Base-by-base conservation (phyloP, 2,329 filamentous ascomycete species). In the Fusarium sp. region DNA sequence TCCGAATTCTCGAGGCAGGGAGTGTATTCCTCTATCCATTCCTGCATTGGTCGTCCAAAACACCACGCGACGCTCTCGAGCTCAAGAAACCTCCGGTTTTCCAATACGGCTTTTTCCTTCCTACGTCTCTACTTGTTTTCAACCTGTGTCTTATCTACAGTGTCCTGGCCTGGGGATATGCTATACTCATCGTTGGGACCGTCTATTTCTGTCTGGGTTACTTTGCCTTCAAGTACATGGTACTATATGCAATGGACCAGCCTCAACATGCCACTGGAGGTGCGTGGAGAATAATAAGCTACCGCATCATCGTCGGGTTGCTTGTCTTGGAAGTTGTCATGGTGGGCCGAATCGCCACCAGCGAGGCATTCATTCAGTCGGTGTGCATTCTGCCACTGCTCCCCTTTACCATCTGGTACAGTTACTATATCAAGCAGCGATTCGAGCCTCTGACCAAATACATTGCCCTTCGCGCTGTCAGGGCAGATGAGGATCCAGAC, bases 201-300 rank as follows among this genome's bases (percentile, higher is more conserved):
- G 85, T 94, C 18, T 99, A 97, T 82, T 97, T 97, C 77, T 80
- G 89, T 25, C 88, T 97, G 19, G 95, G 95, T 25, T 93, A 94
- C 81, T 96, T 96, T 79, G 93, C 94, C 37, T 97, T 97, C 88
- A 98, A 98, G 81, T 99, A 99, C 83, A 97, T 99, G 85, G 87
- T 99, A 9, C 87, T 99, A 9, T 99, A 99, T 81, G 95, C 96
- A 37, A 99, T 99, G 96, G 95, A 98, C 78, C 96, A 98, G 81
- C 93, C 94, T 21, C 94, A 97, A 79, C 95, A 97, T 80, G 94
- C 95, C 21, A 98, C 96, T 0, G 97, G 97, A 25, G 91, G 93
- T 69, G 95, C 95, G 9, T 99, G 96, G 96, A 92, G 93, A 54
- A 97, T 99, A 88, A 97, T 99, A 71, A 97, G 95, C 83, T 94